Base-by-base conservation (phyloP, 2,329 filamentous ascomycete genomes). In the Stenocarpella maydis region DNA sequence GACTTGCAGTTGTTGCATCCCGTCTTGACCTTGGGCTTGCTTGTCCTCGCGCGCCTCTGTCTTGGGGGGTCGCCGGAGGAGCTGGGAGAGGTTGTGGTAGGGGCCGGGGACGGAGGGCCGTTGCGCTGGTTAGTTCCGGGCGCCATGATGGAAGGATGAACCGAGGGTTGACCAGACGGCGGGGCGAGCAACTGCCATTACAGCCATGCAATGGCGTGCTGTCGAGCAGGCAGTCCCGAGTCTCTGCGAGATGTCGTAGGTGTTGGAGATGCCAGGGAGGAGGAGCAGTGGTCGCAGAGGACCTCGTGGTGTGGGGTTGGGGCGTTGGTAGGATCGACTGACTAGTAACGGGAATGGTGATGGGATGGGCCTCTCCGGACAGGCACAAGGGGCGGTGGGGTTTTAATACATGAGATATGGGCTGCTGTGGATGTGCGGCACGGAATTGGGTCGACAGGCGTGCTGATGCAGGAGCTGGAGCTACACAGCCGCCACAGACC, bases 1-100 rank as follows among this genome's bases (percentile, higher is more conserved):
- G 82, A 91, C 89, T 91, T 91, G 89, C 89, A 91, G 77, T 88
- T 90, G 74, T 83, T 84, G 78, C 89, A 91, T 49, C 89, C 89
- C 1, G 88, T 91, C 80, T 90, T 90, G 72, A 90, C 88, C 76
- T 91, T 90, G 17, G 87, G 86, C 72, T 83, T 86, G 76, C 87
- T 89, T 34, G 81, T 84, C 67, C 87, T 82, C 17, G 80, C 80
- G 65, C 85, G 82, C 75, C 83, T 86, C 58, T 52, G 69, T 41
- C 26, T 45, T 45, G 52, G 67, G 19, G 37, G 70, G 19, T 28
- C 34, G 14, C 58, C 70, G 55, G 31, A 26, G 10, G 67, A 24
- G 43, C 76, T 76, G 52, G 65, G 47, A 50, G 73, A 65, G 39
- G 34, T 43, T 24, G 53, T 39, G 37, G 65, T 55, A 15, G 69